phyloP scores from a whole-genome alignment of 306 rosid species.

The Gillenia trifoliata region DNA sequence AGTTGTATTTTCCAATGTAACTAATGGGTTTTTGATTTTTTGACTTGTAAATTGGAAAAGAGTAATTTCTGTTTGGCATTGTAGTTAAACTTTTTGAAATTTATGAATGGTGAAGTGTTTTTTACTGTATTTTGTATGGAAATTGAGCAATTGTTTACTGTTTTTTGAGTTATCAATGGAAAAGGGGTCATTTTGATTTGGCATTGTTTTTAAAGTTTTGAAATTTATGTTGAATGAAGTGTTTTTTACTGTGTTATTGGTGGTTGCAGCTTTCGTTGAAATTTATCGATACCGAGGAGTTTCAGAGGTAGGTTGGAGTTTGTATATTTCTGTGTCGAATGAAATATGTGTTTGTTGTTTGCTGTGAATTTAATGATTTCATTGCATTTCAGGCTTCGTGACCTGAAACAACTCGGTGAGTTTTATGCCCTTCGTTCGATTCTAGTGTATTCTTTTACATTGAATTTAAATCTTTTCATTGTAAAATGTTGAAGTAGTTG shows the following conservation, averaged over 20 bases:
- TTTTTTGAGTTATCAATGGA: background rate
- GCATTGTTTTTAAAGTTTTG: background rate
- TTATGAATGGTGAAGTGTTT: too few species aligned
- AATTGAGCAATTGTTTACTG: too few species aligned
- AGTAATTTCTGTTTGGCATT: too few species aligned
- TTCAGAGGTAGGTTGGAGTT: constrained; percentile 67
- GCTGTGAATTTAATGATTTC: background rate
- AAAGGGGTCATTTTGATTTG: background rate
- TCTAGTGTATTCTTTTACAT: background rate
- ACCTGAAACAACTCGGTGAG: constrained; percentile 92
- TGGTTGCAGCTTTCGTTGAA: constrained; percentile 76
- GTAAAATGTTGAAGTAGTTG: background rate
- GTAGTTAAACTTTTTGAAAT: too few species aligned
- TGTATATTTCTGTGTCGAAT: background rate
- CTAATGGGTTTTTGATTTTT: too few species aligned
- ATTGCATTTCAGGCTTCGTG: constrained; percentile 72
- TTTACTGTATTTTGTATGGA: too few species aligned
- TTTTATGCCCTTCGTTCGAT: background rate
- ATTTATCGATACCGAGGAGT: constrained; percentile 89
- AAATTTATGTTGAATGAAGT: background rate
- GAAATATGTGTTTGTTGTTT: background rate
- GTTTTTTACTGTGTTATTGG: background rate
- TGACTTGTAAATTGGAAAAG: too few species aligned
- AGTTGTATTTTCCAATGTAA: too few species aligned
- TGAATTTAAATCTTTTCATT: background rate